Evolutionary conservation across 768 basidiomycete genomes (phyloP), one percentile per base, ranked within the genome.

Genomic region (Chalciporus chontae): DNA sequence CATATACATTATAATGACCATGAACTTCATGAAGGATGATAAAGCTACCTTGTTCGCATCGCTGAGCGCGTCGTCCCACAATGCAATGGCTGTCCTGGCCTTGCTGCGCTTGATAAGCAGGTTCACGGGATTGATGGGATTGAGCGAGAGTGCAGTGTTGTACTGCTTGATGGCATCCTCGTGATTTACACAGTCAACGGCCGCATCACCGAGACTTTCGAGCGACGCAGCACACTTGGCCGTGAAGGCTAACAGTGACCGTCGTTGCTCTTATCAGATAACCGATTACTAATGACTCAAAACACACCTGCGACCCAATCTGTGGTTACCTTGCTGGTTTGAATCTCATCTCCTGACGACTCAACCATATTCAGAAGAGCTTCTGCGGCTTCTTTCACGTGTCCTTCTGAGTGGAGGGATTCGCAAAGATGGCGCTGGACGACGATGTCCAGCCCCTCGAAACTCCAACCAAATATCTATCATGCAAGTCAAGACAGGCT

Each of bases 401-500:
- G 47, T 15, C 55, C 49, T 0, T 31, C 55, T 19, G 49, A 43
- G 27, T 55, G 43, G 9, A 56, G 43, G 2, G 43, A 48, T 45
- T 56, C 55, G 14, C 55, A 57, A 17, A 57, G 24, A 23, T 48
- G 43, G 29, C 49, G 47, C 34, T 45, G 40, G 13, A 43, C 32
- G 4, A 44, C 48, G 26, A 57, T 17, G 14, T 43, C 46, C 41
- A 58, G 47, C 19, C 40, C 47, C 0, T 52, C 52, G 3, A 54
- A 46, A 29, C 43, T 24, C 57, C 57, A 59, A 17, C 46, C 52
- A 43, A 54, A 59, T 26, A 59, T 21, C 56, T 56, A 40, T 48
- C 36, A 8, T 26, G 40, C 36, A 23, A 42, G 23, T 13, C 13
- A 29, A 18, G 7, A 26, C 8, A 26, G 26, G 26, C 8, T 26